Base-by-base conservation (phyloP, 192 early-diverging fungal genomes). In the Coemansia reversa region DNA sequence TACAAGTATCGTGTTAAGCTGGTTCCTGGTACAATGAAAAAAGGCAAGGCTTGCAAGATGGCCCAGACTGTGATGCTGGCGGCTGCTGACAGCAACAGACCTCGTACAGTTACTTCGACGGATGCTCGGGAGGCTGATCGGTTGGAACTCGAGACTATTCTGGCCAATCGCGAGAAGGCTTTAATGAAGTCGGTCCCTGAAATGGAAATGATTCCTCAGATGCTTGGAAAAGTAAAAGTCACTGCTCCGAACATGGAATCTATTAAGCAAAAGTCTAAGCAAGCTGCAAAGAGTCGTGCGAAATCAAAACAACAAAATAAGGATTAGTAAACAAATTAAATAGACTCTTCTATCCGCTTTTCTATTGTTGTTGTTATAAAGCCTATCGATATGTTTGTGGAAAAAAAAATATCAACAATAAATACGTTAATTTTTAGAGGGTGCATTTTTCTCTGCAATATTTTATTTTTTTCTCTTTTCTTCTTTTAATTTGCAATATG, bases 1-100 rank as follows among this genome's bases (percentile, higher is more conserved):
- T 96, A 88, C 84, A 95, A 94, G 79, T 99, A 95, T 80, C 95
- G 93, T 71, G 88, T 95, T 28, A 99, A 99, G 69, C 81, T 99
- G 25, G 79, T 88, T 7, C 96, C 97, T 16, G 97, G 96, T 20
- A 81, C 86, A 16, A 76, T 90, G 73, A 98, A 98, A 72, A 91
- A 92, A 73, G 96, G 96, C 54, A 96, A 96, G 81, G 90, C 87
- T 1, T 77, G 84, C 52, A 91, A 89, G 64, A 66, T 82, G 56
- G 87, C 76, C 1, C 39, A 81, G 52, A 63, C 70, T 5, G 73
- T 83, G 8, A 82, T 83, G 24, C 55, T 83, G 4, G 64, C 67
- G 0, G 76, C 76, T 3, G 73, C 83, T 1, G 62, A 76, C 33
- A 51, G 29, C 45, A 64, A 84, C 62, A 69, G 67, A 58, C 63